Conservation (phyloP, 2,329 filamentous ascomycete species). For the Volutella citrinella region DNA sequence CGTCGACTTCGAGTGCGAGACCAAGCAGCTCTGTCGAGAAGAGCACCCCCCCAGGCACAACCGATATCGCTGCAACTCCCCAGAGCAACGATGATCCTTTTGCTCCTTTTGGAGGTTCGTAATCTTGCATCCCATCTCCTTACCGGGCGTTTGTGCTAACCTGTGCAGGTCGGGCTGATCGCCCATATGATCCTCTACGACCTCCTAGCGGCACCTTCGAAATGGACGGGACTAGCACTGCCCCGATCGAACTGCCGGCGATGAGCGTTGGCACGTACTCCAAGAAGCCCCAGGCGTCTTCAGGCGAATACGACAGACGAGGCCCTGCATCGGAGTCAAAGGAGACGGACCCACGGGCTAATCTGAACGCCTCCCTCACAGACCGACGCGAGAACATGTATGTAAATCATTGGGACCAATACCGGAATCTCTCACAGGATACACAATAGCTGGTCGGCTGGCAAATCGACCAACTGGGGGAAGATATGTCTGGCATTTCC, state of each 20-base stretch:
- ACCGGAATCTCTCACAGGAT: conserved; percentile 23
- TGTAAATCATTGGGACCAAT: conserved; percentile 38
- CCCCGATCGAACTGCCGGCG: conserved; percentile 33
- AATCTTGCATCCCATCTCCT: conserved; percentile 2
- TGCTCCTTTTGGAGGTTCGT: conserved; percentile 44
- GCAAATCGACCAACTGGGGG: too few species aligned
- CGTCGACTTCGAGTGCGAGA: conserved; percentile 9
- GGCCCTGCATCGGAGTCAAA: conserved; percentile 12
- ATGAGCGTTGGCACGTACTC: conserved; percentile 9
- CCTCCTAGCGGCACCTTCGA: conserved; percentile 32
- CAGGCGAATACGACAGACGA: conserved; percentile 5
- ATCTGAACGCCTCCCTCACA: conserved; percentile 30
- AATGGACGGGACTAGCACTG: conserved; percentile 33
- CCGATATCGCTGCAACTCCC: too few species aligned
- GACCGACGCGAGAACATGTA: conserved; percentile 28
- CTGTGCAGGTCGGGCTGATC: too few species aligned
- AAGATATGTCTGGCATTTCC: too few species aligned
- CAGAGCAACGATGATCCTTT: conserved; percentile 37
- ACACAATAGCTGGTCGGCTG: too few species aligned
- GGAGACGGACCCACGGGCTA: conserved; percentile 30
- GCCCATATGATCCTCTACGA: conserved; percentile 23
- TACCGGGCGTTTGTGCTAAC: too few species aligned
- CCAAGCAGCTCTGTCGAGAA: conserved; percentile 26
- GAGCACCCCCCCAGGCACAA: conserved; percentile 18
- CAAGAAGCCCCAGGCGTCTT: conserved; percentile 4